Evolutionary conservation across 352 stramenopile species (phyloP), one percentile per base, ranked within the genome.

Genomic region (Phytophthora niederhauseri): DNA sequence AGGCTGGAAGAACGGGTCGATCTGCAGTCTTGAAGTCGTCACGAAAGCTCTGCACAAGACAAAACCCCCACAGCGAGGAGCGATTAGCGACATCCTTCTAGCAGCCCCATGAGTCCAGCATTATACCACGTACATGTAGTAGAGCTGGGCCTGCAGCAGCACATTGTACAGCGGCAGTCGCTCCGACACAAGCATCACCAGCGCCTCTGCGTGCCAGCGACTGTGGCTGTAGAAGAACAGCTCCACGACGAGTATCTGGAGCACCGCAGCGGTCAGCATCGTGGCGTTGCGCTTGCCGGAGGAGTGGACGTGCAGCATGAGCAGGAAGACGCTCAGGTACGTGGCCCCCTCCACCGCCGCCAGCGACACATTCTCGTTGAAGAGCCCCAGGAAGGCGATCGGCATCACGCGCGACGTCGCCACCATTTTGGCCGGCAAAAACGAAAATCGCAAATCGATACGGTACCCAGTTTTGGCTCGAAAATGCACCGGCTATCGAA

Each of bases 351-450:
- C 86, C 36, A 95, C 80, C 24, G 73, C 75, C 41, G 88, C 68
- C 45, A 94, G 81, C 51, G 86, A 92, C 57, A 85, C 64, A 28
- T 95, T 95, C 72, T 95, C 87, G 65, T 91, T 84, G 56, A 94
- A 67, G 57, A 92, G 82, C 60, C 75, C 81, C 51, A 92, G 75
- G 66, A 92, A 75, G 45, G 84, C 81, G 59, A 87, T 80, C 28
- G 82, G 85, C 75, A 90, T 85, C 11, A 92, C 76, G 11, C 79
- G 78, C 46, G 82, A 81, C 57, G 63, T 67, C 46, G 64, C 56
- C 60, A 76, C 68, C 70, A 82, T 82, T 61, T 58, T 64, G 15
- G 1, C 19, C 6, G 31, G 17, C 15, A 28, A 66, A 57, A 60
- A 38, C 12, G 19, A n/a, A 52, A 57, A 48, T 61, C 14, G 17